Base-by-base conservation (phyloP, 352 stramenopile genomes). In the Globisporangium yorkense region DNA sequence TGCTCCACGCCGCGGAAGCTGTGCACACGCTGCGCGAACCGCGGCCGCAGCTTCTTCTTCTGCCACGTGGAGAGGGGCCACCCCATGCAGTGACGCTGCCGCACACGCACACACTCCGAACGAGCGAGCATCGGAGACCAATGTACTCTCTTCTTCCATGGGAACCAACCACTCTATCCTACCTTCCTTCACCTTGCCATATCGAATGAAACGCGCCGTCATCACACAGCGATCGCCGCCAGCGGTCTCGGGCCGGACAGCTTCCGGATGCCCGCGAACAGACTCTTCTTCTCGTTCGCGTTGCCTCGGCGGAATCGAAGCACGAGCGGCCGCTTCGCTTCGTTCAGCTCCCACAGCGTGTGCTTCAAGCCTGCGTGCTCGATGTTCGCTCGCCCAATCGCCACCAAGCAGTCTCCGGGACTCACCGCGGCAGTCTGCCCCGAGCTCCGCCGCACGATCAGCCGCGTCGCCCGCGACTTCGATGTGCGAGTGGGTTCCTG, bases 311-410 rank as follows among this genome's bases (percentile, higher is more conserved):
- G 83, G 61, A 95, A 95, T 5, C 83, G 83, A 27, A 95, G 66
- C 41, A 88, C 75, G 47, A 93, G 75, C 15, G 85, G 85, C 0
- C 83, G 76, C 24, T 77, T 71, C 10, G 81, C 74, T 49, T 90
- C 85, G 45, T 91, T 92, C 40, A 95, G 60, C 50, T 83, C 82
- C 85, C 85, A 95, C 21, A 95, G 49, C 33, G 85, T 92, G 61
- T 93, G 85, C 66, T 92, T 90, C 3, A 95, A 67, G 15, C 85
- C 85, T 33, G 85, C 84, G 51, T 93, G 78, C 62, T 95, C 85
- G 31, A 92, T 89, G 57, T 93, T 91, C 3, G 77, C 80, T 37
- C 76, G 84, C n/a, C 83, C 77, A 40, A 95, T 92, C 8, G 77
- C 80, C 40, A 93, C 82, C 33, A 95, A 71, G 51, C 77, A 84